Evolutionary conservation across 768 basidiomycete species (phyloP).

Genomic region (Vararia minispora): DNA sequence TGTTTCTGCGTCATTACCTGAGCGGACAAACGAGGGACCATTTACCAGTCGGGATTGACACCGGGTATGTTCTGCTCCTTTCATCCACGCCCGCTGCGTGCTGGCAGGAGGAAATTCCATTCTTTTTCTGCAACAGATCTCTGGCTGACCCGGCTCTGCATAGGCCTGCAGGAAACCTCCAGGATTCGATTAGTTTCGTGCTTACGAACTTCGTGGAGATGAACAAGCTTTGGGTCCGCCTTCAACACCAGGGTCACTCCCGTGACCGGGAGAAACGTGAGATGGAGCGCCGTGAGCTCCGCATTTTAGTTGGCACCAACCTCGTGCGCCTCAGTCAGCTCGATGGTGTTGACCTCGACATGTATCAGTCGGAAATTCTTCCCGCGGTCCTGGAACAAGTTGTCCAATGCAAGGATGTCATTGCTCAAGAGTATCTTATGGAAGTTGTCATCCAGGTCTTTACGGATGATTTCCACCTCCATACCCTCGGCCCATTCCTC

Average conservation of each 20-base stretch:
- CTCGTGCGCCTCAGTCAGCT: slow-evolving; percentile 91
- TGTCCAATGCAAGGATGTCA: slow-evolving; percentile 96
- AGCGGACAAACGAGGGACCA: slow-evolving; percentile 95
- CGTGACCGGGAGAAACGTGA: slow-evolving; percentile 96
- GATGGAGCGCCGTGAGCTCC: slow-evolving; percentile 86
- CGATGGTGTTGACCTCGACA: slow-evolving; percentile 90
- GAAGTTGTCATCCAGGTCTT: slow-evolving; percentile 99
- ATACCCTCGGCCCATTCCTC: slow-evolving; percentile 92
- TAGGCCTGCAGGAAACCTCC: slow-evolving; percentile 83
- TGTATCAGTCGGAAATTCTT: slow-evolving; percentile 80
- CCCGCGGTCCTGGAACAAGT: slow-evolving; percentile 94
- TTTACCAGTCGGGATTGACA: slow-evolving; percentile 76
- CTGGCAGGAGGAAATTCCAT: too few species aligned
- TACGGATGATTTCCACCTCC: slow-evolving; percentile 96
- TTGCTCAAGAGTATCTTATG: slow-evolving; percentile 98
- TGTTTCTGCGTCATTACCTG: slow-evolving; percentile 94
- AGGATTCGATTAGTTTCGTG: slow-evolving; percentile 93
- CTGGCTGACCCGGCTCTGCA: too few species aligned
- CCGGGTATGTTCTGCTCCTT: slow-evolving; percentile 46
- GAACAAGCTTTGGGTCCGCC: slow-evolving; percentile 99
- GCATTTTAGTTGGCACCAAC: slow-evolving; percentile 96
- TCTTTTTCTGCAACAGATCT: too few species aligned
- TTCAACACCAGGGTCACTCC: slow-evolving; percentile 96
- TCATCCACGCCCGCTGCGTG: background rate
- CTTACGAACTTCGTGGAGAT: slow-evolving; percentile 99